phyloP scores from a whole-genome alignment of 2,329 filamentous ascomycete genomes.

The Epichloe sylvatica region DNA sequence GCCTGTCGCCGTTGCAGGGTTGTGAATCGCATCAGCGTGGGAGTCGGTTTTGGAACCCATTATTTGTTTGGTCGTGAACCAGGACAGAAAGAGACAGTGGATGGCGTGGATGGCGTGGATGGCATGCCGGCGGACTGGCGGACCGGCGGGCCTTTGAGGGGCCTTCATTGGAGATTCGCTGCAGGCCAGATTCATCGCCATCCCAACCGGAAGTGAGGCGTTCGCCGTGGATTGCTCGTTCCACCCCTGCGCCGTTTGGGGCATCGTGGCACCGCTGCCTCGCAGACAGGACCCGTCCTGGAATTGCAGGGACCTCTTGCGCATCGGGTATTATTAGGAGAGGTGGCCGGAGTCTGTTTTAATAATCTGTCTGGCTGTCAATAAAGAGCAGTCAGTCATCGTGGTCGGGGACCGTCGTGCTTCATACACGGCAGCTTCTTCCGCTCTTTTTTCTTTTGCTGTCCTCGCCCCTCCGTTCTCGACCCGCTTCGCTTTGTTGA shows the following conservation, averaged over 20 bases:
- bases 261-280: not conserved
- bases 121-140: too few relatives aligned
- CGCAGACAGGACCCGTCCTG: not conserved
- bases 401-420: not conserved
- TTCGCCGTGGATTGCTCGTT: not conserved
- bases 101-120: too few relatives aligned
- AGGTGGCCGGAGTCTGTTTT: not conserved
- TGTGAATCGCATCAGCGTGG: too few relatives aligned
- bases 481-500: not conserved
- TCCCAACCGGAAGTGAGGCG: not conserved
- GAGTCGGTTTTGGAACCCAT: too few relatives aligned
- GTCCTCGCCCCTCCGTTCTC: not conserved
- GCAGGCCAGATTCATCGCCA: not conserved
- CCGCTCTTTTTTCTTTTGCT: not conserved
- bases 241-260: constrained; percentile 5
- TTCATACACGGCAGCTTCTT: not conserved
- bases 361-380: not conserved
- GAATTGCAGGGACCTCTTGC: constrained; percentile 1
- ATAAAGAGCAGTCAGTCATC: not conserved
- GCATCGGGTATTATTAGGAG: not conserved
- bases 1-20: not conserved
- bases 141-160: too few relatives aligned
- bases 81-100: too few relatives aligned
- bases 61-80: too few relatives aligned
- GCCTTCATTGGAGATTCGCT: too few relatives aligned